These are phyloP conservation scores for Xylaria hypoxylon DNA, from an alignment of 2,329 filamentous ascomycete genomes.

Conservation along the genomic window DNA sequence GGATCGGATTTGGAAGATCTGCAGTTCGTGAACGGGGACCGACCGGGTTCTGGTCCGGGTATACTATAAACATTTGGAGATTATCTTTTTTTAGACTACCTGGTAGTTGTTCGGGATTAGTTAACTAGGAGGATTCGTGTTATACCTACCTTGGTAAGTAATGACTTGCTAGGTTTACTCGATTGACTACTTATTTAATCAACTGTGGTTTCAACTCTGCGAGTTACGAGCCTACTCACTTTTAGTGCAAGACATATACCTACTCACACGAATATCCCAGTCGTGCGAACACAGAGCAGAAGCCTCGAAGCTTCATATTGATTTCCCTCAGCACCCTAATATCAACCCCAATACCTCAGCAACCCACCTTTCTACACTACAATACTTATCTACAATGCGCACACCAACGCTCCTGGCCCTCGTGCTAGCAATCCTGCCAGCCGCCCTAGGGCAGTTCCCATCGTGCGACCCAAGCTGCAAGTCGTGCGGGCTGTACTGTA, in stretches of 20 bases:
- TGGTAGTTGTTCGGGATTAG: constrained; percentile 10
- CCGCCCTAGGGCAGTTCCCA: constrained; percentile 16
- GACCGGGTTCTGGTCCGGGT: constrained; percentile 9
- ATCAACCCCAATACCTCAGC: no score
- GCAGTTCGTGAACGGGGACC: constrained; percentile 4
- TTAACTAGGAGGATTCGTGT: constrained; percentile 1
- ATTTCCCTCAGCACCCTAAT: no score
- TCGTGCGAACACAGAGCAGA: background rate
- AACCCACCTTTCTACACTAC: constrained; percentile 6
- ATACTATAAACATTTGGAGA: constrained; percentile 16
- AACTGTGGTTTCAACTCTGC: background rate
- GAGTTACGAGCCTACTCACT: background rate
- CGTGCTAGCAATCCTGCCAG: constrained; percentile 4
- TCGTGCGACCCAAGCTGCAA: constrained; percentile 37
- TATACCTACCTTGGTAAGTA: background rate
- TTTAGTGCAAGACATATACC: no score
- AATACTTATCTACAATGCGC: constrained; percentile 17
- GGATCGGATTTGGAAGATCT: constrained; percentile 7
- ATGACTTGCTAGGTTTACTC: constrained; percentile 8
- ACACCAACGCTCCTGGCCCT: constrained; percentile 23
- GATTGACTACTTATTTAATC: constrained; percentile 2
- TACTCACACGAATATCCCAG: no score
- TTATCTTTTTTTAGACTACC: background rate
- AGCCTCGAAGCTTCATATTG: background rate
- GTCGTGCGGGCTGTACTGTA: constrained; percentile 43